Evolutionary conservation across 2,329 filamentous ascomycete genomes (phyloP), one percentile per base, ranked within the genome.

Genomic region (Alternaria arborescens): DNA sequence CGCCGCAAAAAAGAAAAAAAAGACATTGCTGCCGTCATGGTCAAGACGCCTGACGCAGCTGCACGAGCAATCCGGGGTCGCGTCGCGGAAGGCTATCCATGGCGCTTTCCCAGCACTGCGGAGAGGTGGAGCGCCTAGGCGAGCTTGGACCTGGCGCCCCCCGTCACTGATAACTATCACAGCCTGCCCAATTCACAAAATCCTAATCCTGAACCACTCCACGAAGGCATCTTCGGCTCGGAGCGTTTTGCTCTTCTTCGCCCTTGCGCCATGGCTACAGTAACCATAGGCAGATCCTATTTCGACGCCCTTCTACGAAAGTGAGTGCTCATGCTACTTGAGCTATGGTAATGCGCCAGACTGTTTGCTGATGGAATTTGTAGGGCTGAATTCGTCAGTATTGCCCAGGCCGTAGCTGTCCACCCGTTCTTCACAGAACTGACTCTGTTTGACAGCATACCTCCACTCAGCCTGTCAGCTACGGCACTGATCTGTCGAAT

Each of bases 251-350:
- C 44, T 64, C 55, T 55, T 57, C 26, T 60, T 52, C 63, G 52
- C 63, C 61, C 63, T 48, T 53, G 43, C 61, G 65, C 59, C 63
- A 81, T 81, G 79, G 72, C 73, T 11, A 74, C 82, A 65, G 84
- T 90, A 52, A 88, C 86, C 10, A 83, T 89, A 65, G 86, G 87
- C 64, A 87, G 84, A 71, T 76, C 78, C 51, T 86, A 89, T 78
- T 86, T 89, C 68, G 85, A 89, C 69, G 85, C 86, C 58, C 80
- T 90, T 47, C 72, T 89, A 54, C 83, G 85, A 72, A 85, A 86
- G 89, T 90, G 78, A 80, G 84, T 76, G 22, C 47, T 32, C 53
- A 43, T n/a, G 22, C 41, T 16, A 53, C 24, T 32, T 46, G 43
- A n/a, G 52, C 43, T 36, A 14, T 52, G 11, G 12, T 50, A 36